These are phyloP conservation scores for Favolaschia claudopus DNA, from an alignment of 768 basidiomycete genomes.

Conservation along the genomic window DNA sequence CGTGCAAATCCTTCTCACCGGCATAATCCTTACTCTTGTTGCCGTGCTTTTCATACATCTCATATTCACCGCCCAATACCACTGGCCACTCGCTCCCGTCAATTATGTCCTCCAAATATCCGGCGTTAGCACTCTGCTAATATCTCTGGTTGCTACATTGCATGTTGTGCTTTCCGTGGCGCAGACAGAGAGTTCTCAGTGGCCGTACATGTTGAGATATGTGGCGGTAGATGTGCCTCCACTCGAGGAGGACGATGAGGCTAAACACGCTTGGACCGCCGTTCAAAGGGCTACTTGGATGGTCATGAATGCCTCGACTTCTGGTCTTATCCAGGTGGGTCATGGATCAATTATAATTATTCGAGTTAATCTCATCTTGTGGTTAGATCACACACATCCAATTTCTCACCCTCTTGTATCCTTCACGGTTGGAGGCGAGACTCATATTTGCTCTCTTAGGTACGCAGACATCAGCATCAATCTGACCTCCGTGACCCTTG, in stretches of 20 bases:
- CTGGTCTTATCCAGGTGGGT: slow-evolving; percentile 84
- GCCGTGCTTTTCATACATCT: slow-evolving; percentile 90
- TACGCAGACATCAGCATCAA: slow-evolving; percentile 43
- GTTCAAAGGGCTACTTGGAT: slow-evolving; percentile 81
- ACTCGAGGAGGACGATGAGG: too few relatives aligned
- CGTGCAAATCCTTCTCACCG: slow-evolving; percentile 86
- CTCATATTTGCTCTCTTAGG: slow-evolving; percentile 88
- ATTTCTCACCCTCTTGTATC: slow-evolving; percentile 94
- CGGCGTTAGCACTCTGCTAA: slow-evolving; percentile 81
- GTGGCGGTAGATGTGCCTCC: slow-evolving; percentile 83
- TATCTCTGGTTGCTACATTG: slow-evolving; percentile 79
- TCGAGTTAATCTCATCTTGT: neutral
- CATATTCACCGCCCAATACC: slow-evolving; percentile 94
- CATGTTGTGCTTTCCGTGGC: slow-evolving; percentile 73
- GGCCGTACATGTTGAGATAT: slow-evolving; percentile 98
- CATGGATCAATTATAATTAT: neutral
- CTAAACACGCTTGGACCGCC: too few relatives aligned
- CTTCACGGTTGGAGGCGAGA: slow-evolving; percentile 85
- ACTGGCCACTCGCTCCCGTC: slow-evolving; percentile 90
- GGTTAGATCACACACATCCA: slow-evolving; percentile 96
- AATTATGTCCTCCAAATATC: slow-evolving; percentile 92
- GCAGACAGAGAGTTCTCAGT: slow-evolving; percentile 68
- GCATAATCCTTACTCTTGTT: slow-evolving; percentile 85
- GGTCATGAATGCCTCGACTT: slow-evolving; percentile 85
- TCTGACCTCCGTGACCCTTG: neutral